A percentile compares a stretch with the other conserved stretches of the same genome.
These are phyloP conservation scores for Bathelium albidoporum DNA, from an alignment of 495 filamentous ascomycete genomes.

Conservation along the genomic window DNA sequence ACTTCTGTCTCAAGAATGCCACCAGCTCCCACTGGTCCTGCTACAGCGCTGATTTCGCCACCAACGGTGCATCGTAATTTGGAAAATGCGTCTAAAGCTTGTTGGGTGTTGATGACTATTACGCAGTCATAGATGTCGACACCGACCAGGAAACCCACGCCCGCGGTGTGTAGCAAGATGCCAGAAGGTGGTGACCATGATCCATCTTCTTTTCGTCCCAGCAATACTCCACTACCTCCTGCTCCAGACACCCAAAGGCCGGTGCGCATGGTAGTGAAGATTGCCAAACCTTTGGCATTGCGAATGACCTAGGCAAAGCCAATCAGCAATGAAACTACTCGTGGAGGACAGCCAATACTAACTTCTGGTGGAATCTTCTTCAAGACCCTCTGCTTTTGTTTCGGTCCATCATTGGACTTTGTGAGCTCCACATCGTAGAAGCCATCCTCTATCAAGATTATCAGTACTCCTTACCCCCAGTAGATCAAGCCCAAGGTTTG, in stretches of 20 bases:
- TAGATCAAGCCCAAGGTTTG: neutral
- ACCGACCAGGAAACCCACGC: slow-evolving; percentile 76
- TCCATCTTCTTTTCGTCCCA: slow-evolving; percentile 69
- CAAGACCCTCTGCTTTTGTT: slow-evolving; percentile 56
- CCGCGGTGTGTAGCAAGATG: slow-evolving; percentile 77
- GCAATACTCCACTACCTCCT: slow-evolving; percentile 71
- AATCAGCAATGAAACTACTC: neutral
- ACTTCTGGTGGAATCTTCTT: slow-evolving; percentile 70
- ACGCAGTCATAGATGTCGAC: slow-evolving; percentile 93
- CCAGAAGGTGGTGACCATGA: slow-evolving; percentile 84
- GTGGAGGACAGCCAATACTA: slow-evolving; percentile 7
- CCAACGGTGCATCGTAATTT: slow-evolving; percentile 67
- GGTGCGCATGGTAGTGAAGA: slow-evolving; percentile 90
- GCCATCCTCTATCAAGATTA: slow-evolving; percentile 39
- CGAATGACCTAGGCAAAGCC: slow-evolving; percentile 47
- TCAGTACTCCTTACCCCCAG: neutral
- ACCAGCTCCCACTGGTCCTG: slow-evolving; percentile 69
- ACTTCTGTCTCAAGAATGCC: slow-evolving; percentile 65
- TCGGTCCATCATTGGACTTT: slow-evolving; percentile 45
- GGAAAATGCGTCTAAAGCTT: slow-evolving; percentile 72
- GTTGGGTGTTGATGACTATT: slow-evolving; percentile 74
- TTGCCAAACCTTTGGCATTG: slow-evolving; percentile 74
- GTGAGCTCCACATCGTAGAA: slow-evolving; percentile 41
- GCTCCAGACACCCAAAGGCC: slow-evolving; percentile 86
- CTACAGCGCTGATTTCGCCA: slow-evolving; percentile 62